A percentile compares a stretch with the other conserved stretches of the same genome.
These are phyloP conservation scores for Nicotiana tabacum DNA, from an alignment of 257 asterid genomes.

Conservation along the genomic window DNA sequence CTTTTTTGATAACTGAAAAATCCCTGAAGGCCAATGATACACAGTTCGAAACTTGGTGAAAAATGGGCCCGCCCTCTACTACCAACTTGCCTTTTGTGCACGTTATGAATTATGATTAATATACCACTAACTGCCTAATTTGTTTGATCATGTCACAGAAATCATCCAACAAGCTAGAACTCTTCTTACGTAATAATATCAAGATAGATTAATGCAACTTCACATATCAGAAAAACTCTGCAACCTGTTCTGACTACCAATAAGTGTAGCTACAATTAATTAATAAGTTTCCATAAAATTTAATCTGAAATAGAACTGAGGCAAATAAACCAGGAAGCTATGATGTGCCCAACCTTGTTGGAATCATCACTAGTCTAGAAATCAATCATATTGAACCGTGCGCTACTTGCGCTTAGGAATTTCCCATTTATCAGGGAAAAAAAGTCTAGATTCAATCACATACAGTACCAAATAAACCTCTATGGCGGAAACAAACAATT, in stretches of 20 bases:
- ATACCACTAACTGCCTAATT: neutral
- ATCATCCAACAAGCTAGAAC: neutral
- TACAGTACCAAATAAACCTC: neutral
- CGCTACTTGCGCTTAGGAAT: too few species aligned
- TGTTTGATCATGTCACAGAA: neutral
- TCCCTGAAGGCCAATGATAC: too few species aligned
- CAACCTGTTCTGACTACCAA: neutral
- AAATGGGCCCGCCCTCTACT: too few species aligned
- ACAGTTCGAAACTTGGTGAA: too few species aligned
- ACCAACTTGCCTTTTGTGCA: neutral
- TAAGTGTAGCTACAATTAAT: neutral
- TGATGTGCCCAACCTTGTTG: neutral
- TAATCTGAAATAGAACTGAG: neutral
- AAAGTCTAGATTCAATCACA: neutral
- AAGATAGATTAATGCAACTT: neutral
- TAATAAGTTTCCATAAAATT: neutral
- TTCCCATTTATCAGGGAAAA: too few species aligned
- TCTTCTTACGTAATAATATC: neutral
- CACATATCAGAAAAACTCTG: neutral
- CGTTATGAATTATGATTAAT: neutral
- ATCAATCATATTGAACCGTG: neutral
- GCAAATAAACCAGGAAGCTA: neutral
- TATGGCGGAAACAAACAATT: neutral
- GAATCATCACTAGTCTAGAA: neutral
- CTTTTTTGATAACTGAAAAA: too few species aligned